These are phyloP conservation scores for Coemansia sp. DNA, from an alignment of 192 early-diverging fungal species.

Conservation along the genomic window DNA sequence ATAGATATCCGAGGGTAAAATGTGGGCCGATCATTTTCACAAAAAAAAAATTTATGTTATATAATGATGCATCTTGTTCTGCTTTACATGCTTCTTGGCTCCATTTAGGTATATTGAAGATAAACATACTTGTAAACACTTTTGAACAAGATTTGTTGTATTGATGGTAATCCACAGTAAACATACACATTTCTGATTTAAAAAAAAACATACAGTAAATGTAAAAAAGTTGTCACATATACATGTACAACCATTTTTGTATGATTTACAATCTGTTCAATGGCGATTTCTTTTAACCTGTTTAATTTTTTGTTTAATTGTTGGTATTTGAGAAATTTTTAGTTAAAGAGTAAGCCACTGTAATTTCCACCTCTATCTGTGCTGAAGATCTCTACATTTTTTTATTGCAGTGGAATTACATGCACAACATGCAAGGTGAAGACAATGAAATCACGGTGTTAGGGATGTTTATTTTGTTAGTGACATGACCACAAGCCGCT, in stretches of 20 bases:
- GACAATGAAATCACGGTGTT: not conserved
- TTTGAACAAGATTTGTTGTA: not conserved
- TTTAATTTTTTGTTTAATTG: not conserved
- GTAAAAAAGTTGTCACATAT: not conserved
- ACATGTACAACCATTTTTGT: not conserved
- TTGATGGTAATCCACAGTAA: not conserved
- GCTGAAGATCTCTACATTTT: not conserved
- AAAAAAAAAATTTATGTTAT: not conserved
- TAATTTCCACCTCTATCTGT: not conserved
- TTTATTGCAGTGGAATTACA: not conserved
- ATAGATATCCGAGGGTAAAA: not conserved
- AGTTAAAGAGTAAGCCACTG: not conserved
- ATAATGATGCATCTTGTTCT: not conserved
- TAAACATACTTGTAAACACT: not conserved
- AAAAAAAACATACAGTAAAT: not conserved
- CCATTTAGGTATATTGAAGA: not conserved
- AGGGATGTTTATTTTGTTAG: not conserved
- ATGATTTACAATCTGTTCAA: not conserved
- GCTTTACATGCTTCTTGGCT: not conserved
- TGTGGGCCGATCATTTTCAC: not conserved
- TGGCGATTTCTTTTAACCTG: not conserved
- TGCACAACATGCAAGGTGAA: conserved; percentile 3
- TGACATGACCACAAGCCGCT: not conserved
- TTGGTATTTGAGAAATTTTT: not conserved
- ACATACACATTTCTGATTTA: not conserved